phyloP scores from a whole-genome alignment of 352 stramenopile species.

The Pythium biforme region DNA sequence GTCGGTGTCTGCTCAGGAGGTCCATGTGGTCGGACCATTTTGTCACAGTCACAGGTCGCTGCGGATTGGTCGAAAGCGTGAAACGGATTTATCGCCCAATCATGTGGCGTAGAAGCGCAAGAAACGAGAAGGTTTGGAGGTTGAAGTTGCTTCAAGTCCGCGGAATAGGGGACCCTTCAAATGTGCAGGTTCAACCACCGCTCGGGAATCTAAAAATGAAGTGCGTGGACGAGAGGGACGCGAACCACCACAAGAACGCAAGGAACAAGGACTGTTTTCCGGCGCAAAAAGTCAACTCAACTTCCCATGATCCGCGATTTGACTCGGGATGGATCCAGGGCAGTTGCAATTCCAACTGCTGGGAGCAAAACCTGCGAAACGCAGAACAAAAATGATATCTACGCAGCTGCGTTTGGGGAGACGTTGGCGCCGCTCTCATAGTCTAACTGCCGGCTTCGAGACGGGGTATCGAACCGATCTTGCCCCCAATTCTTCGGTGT shows the following conservation, averaged over 20 bases:
- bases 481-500: no score
- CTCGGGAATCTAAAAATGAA: not conserved
- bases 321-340: no score
- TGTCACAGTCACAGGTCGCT: constrained; percentile 16
- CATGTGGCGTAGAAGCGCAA: not conserved
- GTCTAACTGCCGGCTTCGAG: no score
- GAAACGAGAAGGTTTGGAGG: not conserved
- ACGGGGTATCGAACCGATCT: no score
- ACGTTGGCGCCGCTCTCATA: no score
- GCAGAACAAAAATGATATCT: no score
- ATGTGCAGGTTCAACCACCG: not conserved
- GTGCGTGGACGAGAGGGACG: not conserved
- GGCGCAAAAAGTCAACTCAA: not conserved
- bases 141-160: constrained; percentile 1
- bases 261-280: not conserved
- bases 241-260: not conserved
- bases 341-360: no score
- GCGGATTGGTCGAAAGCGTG: not conserved
- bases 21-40: constrained; percentile 23
- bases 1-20: not conserved
- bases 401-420: no score
- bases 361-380: no score
- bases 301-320: not conserved
- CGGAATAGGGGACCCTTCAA: constrained; percentile 1
- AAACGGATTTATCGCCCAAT: not conserved